These are phyloP conservation scores for Entomortierella lignicola DNA, from an alignment of 192 early-diverging fungal genomes.

Conservation along the genomic window DNA sequence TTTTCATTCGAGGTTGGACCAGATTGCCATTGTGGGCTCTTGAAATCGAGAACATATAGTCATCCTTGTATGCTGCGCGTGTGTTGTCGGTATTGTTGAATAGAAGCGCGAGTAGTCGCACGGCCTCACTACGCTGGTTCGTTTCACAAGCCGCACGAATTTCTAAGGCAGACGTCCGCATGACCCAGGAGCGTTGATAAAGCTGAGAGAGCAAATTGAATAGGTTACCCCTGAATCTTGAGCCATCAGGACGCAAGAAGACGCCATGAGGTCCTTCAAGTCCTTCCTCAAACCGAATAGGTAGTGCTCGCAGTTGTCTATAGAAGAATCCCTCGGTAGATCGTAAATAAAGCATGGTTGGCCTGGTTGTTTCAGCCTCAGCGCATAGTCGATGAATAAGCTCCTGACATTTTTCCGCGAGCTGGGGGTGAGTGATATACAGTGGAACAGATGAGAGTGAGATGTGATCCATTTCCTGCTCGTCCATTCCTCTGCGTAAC, in stretches of 20 bases:
- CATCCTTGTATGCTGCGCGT: constrained; percentile 37
- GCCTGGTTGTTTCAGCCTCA: constrained; percentile 71
- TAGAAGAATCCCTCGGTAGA: constrained; percentile 82
- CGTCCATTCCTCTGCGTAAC: constrained; percentile 61
- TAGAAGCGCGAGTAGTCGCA: constrained; percentile 52
- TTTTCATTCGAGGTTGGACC: constrained; percentile 75
- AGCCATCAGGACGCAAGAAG: constrained; percentile 25
- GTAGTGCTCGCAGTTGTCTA: constrained; percentile 66
- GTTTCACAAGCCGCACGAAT: constrained; percentile 67
- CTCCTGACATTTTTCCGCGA: constrained; percentile 91
- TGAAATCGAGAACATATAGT: constrained; percentile 31
- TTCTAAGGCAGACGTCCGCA: constrained; percentile 89
- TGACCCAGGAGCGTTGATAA: constrained; percentile 90
- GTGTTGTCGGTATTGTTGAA: constrained; percentile 40
- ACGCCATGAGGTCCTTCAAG: constrained; percentile 33
- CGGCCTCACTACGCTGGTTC: constrained; percentile 51
- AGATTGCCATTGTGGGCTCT: constrained; percentile 21
- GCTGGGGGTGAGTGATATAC: constrained; percentile 74
- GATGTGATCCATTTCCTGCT: constrained; percentile 43
- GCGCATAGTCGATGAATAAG: constrained; percentile 87
- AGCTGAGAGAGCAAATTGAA: constrained; percentile 66
- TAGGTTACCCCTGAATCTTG: constrained; percentile 35
- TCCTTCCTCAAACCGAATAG: constrained; percentile 44
- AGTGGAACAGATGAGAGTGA: constrained; percentile 58
- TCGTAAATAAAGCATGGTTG: constrained; percentile 85